Evolutionary conservation across 2,329 filamentous ascomycete species (phyloP).

Genomic region (Rhinocladiella similis): DNA sequence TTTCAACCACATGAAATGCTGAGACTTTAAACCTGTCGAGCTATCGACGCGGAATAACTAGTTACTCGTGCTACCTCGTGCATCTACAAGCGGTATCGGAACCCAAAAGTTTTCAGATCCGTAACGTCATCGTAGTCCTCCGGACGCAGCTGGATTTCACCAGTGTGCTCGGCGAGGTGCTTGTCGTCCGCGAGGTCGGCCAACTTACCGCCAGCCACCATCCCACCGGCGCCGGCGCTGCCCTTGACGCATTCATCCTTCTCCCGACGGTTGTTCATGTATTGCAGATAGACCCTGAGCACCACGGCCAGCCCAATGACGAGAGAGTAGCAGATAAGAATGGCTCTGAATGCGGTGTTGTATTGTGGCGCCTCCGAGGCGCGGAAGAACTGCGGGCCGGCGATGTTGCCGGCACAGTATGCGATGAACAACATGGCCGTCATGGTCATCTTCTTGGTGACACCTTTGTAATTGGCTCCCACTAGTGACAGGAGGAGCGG

Average conservation of each 20-base stretch:
- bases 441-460: conserved; percentile 54
- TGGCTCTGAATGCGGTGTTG: conserved; percentile 26
- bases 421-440: conserved; percentile 49
- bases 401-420: conserved; percentile 56
- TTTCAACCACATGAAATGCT: no score
- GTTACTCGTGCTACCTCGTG: no score
- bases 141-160: conserved; percentile 38
- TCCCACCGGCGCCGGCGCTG: conserved; percentile 34
- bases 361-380: conserved; percentile 28
- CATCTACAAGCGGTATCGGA: conserved; percentile 55
- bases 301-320: not conserved
- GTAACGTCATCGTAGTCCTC: conserved; percentile 60
- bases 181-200: conserved; percentile 11
- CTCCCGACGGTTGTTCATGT: conserved; percentile 43
- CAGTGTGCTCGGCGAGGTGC: not conserved
- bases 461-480: conserved; percentile 49
- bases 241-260: conserved; percentile 47
- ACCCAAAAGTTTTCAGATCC: conserved; percentile 60
- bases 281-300: conserved; percentile 43
- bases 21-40: no score
- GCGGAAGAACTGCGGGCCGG: conserved; percentile 40
- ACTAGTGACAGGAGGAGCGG: conserved; percentile 40
- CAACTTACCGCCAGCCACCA: conserved; percentile 32
- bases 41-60: no score
- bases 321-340: conserved; percentile 21